Percentiles rank a stretch among this genome's conserved stretches.
Conservation (phyloP, 164 flowering plant species). For the Nymphaea thermarum region DNA sequence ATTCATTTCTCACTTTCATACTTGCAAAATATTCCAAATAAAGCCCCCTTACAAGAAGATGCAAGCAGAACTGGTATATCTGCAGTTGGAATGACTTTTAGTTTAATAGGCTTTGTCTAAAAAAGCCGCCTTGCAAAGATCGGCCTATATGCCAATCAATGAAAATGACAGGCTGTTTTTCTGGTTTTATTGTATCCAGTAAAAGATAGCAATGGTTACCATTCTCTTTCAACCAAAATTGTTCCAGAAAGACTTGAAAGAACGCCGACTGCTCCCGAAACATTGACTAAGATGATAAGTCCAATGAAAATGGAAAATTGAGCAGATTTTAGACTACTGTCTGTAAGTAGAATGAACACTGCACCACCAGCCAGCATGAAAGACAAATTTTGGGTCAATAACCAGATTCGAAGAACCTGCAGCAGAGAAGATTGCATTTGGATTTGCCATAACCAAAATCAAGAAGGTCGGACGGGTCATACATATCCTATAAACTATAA, state of each 20-base stretch:
- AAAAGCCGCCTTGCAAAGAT: too few relatives aligned
- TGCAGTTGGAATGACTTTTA: too few relatives aligned
- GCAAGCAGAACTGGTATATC: too few relatives aligned
- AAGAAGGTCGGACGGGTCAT: too few relatives aligned
- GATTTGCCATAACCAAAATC: too few relatives aligned
- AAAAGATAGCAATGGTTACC: slow-evolving; percentile 26
- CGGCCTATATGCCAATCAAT: neutral
- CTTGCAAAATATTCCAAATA: too few relatives aligned
- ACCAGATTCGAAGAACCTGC: slow-evolving; percentile 78
- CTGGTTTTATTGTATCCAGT: neutral
- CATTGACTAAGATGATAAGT: slow-evolving; percentile 43
- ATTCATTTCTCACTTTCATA: too few relatives aligned
- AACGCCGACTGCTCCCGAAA: slow-evolving; percentile 72
- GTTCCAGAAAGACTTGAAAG: slow-evolving; percentile 87
- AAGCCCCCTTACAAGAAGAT: too few relatives aligned
- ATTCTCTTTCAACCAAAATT: slow-evolving; percentile 84
- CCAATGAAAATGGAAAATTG: slow-evolving; percentile 28
- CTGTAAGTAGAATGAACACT: slow-evolving; percentile 36
- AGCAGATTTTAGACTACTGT: slow-evolving; percentile 26
- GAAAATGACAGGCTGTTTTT: neutral
- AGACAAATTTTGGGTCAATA: slow-evolving; percentile 59
- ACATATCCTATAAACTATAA: neutral
- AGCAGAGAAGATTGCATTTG: neutral
- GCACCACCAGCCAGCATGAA: slow-evolving; percentile 67
- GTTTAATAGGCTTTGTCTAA: too few relatives aligned